A percentile compares a stretch with the other conserved stretches of the same genome.
These are phyloP conservation scores for Asterella californica DNA, from an alignment of 225 moss, liverwort and hornwort species.

Conservation along the genomic window DNA sequence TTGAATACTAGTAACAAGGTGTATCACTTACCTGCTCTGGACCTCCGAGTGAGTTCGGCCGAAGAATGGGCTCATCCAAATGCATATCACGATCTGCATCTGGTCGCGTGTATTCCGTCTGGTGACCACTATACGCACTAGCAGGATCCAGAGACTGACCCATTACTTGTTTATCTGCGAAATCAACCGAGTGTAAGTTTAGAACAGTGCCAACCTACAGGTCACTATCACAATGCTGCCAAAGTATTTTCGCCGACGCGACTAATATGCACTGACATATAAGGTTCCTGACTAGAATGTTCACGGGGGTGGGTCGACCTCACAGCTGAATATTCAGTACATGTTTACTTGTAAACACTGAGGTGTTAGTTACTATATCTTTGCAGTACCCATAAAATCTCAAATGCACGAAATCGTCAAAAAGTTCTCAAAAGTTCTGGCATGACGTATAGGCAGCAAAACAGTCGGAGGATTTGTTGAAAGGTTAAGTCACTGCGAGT, in stretches of 20 bases:
- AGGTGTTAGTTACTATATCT: too few species aligned
- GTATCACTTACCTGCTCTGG: slow-evolving; percentile 43
- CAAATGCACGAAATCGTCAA: not conserved
- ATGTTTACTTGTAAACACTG: not conserved
- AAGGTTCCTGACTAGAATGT: not conserved
- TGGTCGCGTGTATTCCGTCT: slow-evolving; percentile 45
- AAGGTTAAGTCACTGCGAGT: not conserved
- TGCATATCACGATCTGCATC: slow-evolving; percentile 40
- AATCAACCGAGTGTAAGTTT: not conserved
- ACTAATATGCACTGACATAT: not conserved
- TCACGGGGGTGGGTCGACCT: not conserved
- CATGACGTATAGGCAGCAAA: not conserved
- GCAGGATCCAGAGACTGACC: slow-evolving; percentile 47
- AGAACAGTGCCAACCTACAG: not conserved
- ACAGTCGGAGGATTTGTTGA: not conserved
- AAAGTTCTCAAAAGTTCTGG: not conserved
- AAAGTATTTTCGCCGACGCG: not conserved
- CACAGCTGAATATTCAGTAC: not conserved
- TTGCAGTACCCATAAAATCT: not conserved
- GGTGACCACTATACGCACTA: slow-evolving; percentile 36
- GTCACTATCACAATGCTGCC: not conserved
- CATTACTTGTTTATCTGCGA: slow-evolving; percentile 24
- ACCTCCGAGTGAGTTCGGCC: slow-evolving; percentile 49
- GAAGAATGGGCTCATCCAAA: slow-evolving; percentile 40
- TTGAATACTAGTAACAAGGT: not conserved